A percentile compares a stretch with the other conserved stretches of the same genome.
Evolutionary conservation across 2,329 filamentous ascomycete species (phyloP).

Genomic region (Gnomoniopsis smithogilvyi): DNA sequence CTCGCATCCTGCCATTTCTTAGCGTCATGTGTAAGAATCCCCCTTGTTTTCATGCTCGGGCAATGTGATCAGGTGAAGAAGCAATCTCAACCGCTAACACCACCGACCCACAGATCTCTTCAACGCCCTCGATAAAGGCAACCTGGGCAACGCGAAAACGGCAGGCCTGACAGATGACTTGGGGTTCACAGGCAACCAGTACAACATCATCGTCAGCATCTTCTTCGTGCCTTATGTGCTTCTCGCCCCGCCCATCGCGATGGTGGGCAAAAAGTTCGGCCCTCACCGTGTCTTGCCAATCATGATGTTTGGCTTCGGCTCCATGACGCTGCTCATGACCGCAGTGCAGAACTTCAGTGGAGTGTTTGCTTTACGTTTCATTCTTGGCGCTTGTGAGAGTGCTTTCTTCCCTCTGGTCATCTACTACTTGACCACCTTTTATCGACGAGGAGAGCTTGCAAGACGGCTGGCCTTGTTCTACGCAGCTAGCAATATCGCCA

Average conservation of each 20-base stretch:
- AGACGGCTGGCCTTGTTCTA: slow-evolving; percentile 65
- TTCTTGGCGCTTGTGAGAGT: slow-evolving; percentile 65
- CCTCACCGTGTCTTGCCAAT: slow-evolving; percentile 59
- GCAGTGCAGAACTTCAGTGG: slow-evolving; percentile 59
- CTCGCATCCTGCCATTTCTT: slow-evolving; percentile 39
- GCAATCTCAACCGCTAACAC: background rate
- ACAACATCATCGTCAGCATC: slow-evolving; percentile 66
- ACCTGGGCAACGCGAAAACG: slow-evolving; percentile 56
- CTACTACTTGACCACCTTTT: slow-evolving; percentile 60
- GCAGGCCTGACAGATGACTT: slow-evolving; percentile 50
- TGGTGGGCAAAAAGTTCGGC: slow-evolving; percentile 67
- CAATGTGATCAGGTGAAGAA: too few relatives aligned
- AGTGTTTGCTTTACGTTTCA: slow-evolving; percentile 65
- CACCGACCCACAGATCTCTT: slow-evolving; percentile 35
- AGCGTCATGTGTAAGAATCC: slow-evolving; percentile 41
- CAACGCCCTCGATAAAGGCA: slow-evolving; percentile 48
- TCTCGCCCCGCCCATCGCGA: slow-evolving; percentile 61
- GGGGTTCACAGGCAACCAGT: slow-evolving; percentile 58
- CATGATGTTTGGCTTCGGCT: slow-evolving; percentile 66
- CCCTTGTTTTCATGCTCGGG: background rate
- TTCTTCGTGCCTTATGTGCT: slow-evolving; percentile 74
- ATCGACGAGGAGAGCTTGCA: slow-evolving; percentile 68
- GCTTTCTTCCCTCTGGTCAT: slow-evolving; percentile 68
- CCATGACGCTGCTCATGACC: slow-evolving; percentile 58
- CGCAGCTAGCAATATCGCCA: slow-evolving; percentile 58